Evolutionary conservation across 2,329 filamentous ascomycete genomes (phyloP), one percentile per base, ranked within the genome.

Genomic region (Tothia fuscella): DNA sequence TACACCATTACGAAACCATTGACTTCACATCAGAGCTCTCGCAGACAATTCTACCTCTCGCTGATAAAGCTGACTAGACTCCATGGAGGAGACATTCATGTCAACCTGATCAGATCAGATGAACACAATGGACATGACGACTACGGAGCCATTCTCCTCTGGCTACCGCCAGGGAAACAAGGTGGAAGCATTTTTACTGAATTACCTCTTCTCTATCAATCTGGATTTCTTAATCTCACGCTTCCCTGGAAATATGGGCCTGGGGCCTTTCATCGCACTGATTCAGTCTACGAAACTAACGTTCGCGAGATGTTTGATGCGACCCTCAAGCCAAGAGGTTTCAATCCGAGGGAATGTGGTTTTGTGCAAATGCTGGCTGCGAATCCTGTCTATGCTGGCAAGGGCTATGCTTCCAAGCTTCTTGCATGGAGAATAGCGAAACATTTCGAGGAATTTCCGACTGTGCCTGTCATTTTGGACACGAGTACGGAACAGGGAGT

Each of bases 401-500:
- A 31, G 16, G 22, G 24, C 20, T 40, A 29, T 40, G 37, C 37
- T 7, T 14, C 24, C 14, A 4, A 24, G 20, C 25, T 40, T 13
- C 16, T 40, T 4, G 9, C 28, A 6, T 40, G 37, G 37, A 5
- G 22, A 17, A 16, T 24, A 6, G 37, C 28, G 16, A 4, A 30
- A 16, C 37, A 40, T 19, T 40, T 22, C 12, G 26, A 40, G 22
- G 37, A 40, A 17, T 22, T 22, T 9, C 12, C 16, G 17, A 26
- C 16, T 4, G 25, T 26, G 6, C 37, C 37, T 10, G 37, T 40
- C n/a, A 40, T 40, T 9, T 19, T 40, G 37, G 37, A 40, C 20
- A 40, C 37, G 16, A 40, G 24, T 3, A 40, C 37, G 22, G 37
- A 40, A 9, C 37, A 40, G 25, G 37, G 37, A 40, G 17, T 40